phyloP scores from a whole-genome alignment of 1,139 yeast genomes.

The Debaryomycetaceae sp. region DNA sequence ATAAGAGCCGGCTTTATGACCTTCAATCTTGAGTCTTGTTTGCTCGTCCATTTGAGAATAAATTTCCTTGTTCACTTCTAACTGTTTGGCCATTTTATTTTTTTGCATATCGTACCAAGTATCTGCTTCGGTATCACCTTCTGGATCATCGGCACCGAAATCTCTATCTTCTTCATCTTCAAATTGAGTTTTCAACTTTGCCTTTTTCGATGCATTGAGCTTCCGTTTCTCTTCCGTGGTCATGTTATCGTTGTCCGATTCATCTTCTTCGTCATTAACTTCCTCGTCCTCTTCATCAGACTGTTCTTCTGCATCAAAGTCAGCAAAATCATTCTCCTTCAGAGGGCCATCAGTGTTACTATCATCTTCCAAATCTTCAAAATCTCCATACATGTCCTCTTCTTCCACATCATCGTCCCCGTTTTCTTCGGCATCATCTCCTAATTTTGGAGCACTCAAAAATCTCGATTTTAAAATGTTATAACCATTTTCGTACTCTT shows the following conservation, averaged over 20 bases:
- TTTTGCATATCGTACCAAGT: slow-evolving; percentile 98
- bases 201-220: slow-evolving; percentile 84
- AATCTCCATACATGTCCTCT: slow-evolving; percentile 69
- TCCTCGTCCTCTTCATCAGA: slow-evolving; percentile 48
- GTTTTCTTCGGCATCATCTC: slow-evolving; percentile 33
- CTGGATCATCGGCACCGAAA: slow-evolving; percentile 69
- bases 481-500: slow-evolving; percentile 46
- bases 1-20: slow-evolving; percentile 90
- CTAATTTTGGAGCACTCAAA: slow-evolving; percentile 62
- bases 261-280: slow-evolving; percentile 30
- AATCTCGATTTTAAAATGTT: slow-evolving; percentile 55
- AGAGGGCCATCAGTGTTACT: slow-evolving; percentile 10
- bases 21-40: slow-evolving; percentile 80
- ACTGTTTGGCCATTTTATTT: slow-evolving; percentile 93
- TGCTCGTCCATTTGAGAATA: slow-evolving; percentile 70
- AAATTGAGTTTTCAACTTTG: slow-evolving; percentile 80
- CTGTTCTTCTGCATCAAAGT: slow-evolving; percentile 32
- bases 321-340: slow-evolving; percentile 17
- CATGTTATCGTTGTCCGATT: slow-evolving; percentile 37
- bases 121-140: slow-evolving; percentile 73
- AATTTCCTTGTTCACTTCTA: slow-evolving; percentile 86
- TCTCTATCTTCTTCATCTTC: slow-evolving; percentile 88
- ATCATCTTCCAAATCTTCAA: slow-evolving; percentile 66
- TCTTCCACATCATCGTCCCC: slow-evolving; percentile 34
- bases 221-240: slow-evolving; percentile 70